Conservation (phyloP, 164 flowering plant species). For the Aristolochia fimbriata region DNA sequence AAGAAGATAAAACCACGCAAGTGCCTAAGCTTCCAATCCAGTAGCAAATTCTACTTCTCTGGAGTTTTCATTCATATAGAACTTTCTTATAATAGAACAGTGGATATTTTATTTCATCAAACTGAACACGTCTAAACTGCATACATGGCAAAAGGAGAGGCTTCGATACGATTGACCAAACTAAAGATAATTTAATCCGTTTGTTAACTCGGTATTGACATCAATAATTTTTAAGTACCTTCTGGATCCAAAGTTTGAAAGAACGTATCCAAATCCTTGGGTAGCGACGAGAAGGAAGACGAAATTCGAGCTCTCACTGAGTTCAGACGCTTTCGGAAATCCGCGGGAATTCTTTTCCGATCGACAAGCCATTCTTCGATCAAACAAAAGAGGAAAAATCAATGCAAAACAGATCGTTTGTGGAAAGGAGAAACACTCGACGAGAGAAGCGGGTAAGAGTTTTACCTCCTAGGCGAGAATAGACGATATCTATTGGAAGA, state of each 20-base stretch:
- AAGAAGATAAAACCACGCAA: no score
- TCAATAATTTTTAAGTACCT: constrained; percentile 26
- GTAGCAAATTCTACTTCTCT: no score
- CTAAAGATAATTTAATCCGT: no score
- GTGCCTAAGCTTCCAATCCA: no score
- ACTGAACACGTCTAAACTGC: no score
- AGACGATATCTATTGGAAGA: constrained; percentile 85
- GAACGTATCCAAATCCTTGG: constrained; percentile 68
- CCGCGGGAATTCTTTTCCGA: constrained; percentile 80
- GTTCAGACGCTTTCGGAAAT: constrained; percentile 70
- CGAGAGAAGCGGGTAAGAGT: background rate
- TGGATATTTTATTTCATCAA: no score
- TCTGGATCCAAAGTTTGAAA: constrained; percentile 73
- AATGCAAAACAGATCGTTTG: background rate
- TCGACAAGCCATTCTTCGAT: constrained; percentile 89
- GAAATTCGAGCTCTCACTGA: constrained; percentile 48
- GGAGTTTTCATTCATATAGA: no score
- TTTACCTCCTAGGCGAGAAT: constrained; percentile 89
- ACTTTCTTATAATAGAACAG: no score
- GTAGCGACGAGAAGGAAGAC: constrained; percentile 59
- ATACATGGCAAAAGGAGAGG: no score
- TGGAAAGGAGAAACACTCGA: background rate
- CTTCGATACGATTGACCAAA: no score
- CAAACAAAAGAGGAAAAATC: background rate
- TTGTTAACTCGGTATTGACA: background rate